Percentiles rank a stretch among this genome's conserved stretches.
Evolutionary conservation across 306 rosid genomes (phyloP).

Genomic region (Quercus glauca): DNA sequence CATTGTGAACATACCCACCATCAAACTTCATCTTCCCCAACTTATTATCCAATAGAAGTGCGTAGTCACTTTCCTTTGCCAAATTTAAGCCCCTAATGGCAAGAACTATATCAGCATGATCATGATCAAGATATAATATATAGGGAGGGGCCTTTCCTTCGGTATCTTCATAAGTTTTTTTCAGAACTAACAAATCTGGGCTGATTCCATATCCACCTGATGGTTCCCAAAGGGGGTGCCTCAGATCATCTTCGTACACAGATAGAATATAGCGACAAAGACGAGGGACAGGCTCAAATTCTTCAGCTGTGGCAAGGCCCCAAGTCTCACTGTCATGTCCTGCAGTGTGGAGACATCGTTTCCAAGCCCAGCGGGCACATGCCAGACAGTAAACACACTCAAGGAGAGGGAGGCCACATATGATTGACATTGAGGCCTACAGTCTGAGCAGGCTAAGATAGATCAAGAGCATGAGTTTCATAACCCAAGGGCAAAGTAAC

Average conservation of each 20-base stretch:
- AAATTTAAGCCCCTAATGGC: constrained; percentile 82
- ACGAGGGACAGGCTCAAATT: constrained; percentile 86
- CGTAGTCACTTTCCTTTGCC: constrained; percentile 89
- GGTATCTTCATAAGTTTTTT: constrained; percentile 60
- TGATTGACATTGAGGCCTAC: constrained; percentile 60
- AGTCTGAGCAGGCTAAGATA: constrained; percentile 22
- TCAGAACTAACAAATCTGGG: constrained; percentile 58
- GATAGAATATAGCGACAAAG: constrained; percentile 82
- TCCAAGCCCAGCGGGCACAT: constrained; percentile 94
- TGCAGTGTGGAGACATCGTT: constrained; percentile 87
- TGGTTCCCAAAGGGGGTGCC: constrained; percentile 77
- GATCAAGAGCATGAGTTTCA: constrained; percentile 11
- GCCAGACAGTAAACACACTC: constrained; percentile 93
- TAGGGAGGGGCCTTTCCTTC: constrained; percentile 74
- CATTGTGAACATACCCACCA: constrained; percentile 96
- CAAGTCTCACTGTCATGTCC: constrained; percentile 96
- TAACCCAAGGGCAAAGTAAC: constrained; percentile 9
- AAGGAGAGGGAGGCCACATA: constrained; percentile 76
- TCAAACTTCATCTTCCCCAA: constrained; percentile 83
- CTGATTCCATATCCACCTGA: constrained; percentile 80
- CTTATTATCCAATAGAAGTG: constrained; percentile 72
- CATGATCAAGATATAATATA: constrained; percentile 73
- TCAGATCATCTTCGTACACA: constrained; percentile 85
- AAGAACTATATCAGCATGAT: constrained; percentile 74
- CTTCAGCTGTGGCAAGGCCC: constrained; percentile 74